Conservation (phyloP, 192 early-diverging fungal genomes). For the Linnemannia schmuckeri region DNA sequence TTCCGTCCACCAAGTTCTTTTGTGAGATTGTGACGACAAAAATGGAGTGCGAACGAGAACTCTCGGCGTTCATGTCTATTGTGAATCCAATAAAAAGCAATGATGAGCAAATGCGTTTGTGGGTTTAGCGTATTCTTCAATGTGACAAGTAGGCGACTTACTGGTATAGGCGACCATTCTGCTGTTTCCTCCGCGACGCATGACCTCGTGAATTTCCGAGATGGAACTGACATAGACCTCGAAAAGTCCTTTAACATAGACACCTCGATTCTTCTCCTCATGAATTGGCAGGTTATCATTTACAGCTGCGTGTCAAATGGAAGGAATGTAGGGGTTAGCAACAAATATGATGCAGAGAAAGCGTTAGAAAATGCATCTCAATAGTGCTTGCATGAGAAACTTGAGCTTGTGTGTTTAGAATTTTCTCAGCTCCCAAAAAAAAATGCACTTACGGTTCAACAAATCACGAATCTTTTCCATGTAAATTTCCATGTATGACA, state of each 20-base stretch:
- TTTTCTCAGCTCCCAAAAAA: background rate
- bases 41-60: slow-evolving; percentile 98
- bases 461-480: slow-evolving; percentile 99
- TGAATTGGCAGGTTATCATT: slow-evolving; percentile 96
- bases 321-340: slow-evolving; percentile 4
- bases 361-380: slow-evolving; percentile 1
- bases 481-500: slow-evolving; percentile 99
- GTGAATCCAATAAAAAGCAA: slow-evolving; percentile 11
- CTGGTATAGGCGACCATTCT: slow-evolving; percentile 93
- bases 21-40: slow-evolving; percentile 96
- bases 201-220: slow-evolving; percentile 97
- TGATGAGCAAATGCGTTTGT: background rate
- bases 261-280: slow-evolving; percentile 96
- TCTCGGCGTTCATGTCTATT: slow-evolving; percentile 98
- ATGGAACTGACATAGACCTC: slow-evolving; percentile 97
- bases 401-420: background rate
- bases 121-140: background rate
- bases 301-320: slow-evolving; percentile 61
- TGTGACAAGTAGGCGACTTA: slow-evolving; percentile 55
- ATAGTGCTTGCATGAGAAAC: background rate
- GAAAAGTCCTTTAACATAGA: slow-evolving; percentile 98
- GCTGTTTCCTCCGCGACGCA: slow-evolving; percentile 91
- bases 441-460: slow-evolving; percentile 78
- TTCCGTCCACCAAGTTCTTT: slow-evolving; percentile 93
- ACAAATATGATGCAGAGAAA: background rate